Evolutionary conservation across 2,329 filamentous ascomycete genomes (phyloP).

Genomic region (Chaetomiaceae sp.): DNA sequence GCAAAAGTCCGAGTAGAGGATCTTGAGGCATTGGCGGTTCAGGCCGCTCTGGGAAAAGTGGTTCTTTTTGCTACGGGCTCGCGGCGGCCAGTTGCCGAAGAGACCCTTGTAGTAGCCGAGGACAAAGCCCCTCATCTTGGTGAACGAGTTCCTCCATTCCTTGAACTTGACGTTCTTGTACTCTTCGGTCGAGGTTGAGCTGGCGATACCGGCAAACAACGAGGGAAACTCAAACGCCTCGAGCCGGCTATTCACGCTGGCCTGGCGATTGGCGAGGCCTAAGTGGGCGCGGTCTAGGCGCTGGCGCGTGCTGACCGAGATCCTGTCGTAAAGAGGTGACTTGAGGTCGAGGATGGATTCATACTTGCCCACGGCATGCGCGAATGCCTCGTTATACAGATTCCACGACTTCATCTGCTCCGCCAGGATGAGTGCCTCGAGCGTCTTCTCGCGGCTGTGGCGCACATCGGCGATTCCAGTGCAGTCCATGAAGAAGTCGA

Average conservation of each 20-base stretch:
- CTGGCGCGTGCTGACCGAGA: constrained; percentile 68
- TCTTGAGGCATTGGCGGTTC: constrained; percentile 75
- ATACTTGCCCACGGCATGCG: constrained; percentile 85
- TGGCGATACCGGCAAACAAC: constrained; percentile 81
- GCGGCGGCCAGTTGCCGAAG: constrained; percentile 78
- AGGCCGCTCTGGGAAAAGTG: constrained; percentile 79
- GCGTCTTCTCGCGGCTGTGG: constrained; percentile 77
- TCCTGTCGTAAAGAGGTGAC: constrained; percentile 63
- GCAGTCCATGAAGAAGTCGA: constrained; percentile 73
- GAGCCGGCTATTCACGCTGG: constrained; percentile 67
- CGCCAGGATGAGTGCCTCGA: constrained; percentile 84
- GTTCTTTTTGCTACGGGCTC: constrained; percentile 88
- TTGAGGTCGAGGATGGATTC: constrained; percentile 64
- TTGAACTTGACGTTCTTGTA: constrained; percentile 78
- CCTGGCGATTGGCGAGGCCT: constrained; percentile 69
- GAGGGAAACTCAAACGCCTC: constrained; percentile 88
- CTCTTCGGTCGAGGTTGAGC: constrained; percentile 72
- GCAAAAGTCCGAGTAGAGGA: constrained; percentile 81
- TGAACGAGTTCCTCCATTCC: constrained; percentile 72
- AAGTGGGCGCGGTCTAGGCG: constrained; percentile 78
- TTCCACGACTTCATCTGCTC: constrained; percentile 78
- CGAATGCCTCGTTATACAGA: constrained; percentile 87
- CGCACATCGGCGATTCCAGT: constrained; percentile 74
- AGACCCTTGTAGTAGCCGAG: constrained; percentile 60
- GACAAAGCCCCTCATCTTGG: constrained; percentile 68